These are phyloP conservation scores for Rhododendron mucronatum DNA, from an alignment of 148 eudicot species.

Conservation along the genomic window DNA sequence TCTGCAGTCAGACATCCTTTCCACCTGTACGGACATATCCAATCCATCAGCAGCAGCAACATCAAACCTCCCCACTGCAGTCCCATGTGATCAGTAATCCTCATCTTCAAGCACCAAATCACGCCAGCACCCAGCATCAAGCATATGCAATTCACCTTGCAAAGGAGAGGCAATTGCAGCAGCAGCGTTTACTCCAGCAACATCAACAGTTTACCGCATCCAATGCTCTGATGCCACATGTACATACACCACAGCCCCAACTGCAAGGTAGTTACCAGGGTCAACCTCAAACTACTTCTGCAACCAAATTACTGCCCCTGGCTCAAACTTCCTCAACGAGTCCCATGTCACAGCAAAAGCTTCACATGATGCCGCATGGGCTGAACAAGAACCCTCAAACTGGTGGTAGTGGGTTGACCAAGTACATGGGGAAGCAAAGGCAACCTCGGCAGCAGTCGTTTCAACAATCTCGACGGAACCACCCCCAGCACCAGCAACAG, in stretches of 20 bases:
- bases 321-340: conserved; percentile 46
- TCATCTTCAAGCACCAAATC: conserved; percentile 53
- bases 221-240: conserved; percentile 49
- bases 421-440: conserved; percentile 57
- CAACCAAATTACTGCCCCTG: conserved; percentile 38
- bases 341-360: conserved; percentile 53
- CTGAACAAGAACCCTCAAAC: conserved; percentile 43
- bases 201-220: conserved; percentile 55
- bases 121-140: conserved; percentile 54
- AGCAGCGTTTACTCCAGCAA: conserved; percentile 48
- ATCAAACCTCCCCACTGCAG: conserved; percentile 53
- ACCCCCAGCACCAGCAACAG: conserved; percentile 57
- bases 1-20: conserved; percentile 47
- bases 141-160: conserved; percentile 56
- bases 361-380: conserved; percentile 45
- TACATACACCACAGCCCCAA: conserved; percentile 49
- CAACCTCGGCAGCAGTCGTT: conserved; percentile 37
- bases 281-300: conserved; percentile 50
- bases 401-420: conserved; percentile 40
- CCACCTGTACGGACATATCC: conserved; percentile 49
- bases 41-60: conserved; percentile 46
- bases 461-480: conserved; percentile 63
- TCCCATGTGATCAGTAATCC: conserved; percentile 51
- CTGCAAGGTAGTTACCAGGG: conserved; percentile 48
- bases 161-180: conserved; percentile 67